Percentiles rank a stretch among this genome's conserved stretches.
These are phyloP conservation scores for Colletotrichum tofieldiae DNA, from an alignment of 2,329 filamentous ascomycete species.

Conservation along the genomic window DNA sequence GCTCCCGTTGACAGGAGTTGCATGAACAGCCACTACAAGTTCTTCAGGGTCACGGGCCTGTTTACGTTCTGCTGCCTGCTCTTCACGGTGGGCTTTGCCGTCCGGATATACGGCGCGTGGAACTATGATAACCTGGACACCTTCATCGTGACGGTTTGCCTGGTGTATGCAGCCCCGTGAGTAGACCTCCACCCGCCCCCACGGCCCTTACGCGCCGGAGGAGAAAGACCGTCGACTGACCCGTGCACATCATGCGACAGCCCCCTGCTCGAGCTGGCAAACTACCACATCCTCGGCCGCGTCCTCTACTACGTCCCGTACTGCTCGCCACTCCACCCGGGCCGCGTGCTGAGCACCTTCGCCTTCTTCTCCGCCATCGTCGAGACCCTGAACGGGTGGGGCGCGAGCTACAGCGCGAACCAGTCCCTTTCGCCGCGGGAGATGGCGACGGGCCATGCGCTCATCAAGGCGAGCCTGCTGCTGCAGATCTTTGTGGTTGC, in stretches of 20 bases:
- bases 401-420: conserved; percentile 65
- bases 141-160: conserved; percentile 54
- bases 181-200: conserved; percentile 21
- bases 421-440: conserved; percentile 54
- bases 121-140: conserved; percentile 51
- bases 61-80: conserved; percentile 69
- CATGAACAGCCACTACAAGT: conserved; percentile 66
- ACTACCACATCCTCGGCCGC: conserved; percentile 74
- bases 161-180: conserved; percentile 55
- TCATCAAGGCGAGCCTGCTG: conserved; percentile 67
- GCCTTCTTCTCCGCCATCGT: conserved; percentile 63
- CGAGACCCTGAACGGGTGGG: conserved; percentile 65
- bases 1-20: not conserved
- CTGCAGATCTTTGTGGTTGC: conserved; percentile 69
- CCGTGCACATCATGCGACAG: conserved; percentile 47
- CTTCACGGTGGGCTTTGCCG: conserved; percentile 70
- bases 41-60: conserved; percentile 69
- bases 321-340: conserved; percentile 66
- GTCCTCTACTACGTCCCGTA: conserved; percentile 74
- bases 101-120: conserved; percentile 54
- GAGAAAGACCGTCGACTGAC: not conserved
- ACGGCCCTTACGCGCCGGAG: not conserved
- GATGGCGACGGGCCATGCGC: conserved; percentile 59
- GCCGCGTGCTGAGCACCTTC: conserved; percentile 63
- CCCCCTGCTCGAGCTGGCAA: conserved; percentile 72